Percentiles rank a stretch among this genome's conserved stretches.
phyloP scores from a whole-genome alignment of 345 rosid genomes.

The Microthlaspi erraticum region DNA sequence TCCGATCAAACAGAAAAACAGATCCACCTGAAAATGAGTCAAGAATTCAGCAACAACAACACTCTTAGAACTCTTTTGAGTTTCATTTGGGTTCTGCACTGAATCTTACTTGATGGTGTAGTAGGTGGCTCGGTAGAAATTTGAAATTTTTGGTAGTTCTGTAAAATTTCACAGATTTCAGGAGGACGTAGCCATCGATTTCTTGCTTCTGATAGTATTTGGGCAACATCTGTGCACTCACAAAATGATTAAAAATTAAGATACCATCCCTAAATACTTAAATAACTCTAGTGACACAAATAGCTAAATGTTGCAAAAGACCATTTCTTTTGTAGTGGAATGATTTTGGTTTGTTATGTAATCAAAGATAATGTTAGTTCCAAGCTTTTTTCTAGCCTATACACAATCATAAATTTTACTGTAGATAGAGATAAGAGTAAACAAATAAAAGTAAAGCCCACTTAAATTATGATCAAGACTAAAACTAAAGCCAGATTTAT shows the following conservation, averaged over 20 bases:
- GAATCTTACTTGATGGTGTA: conserved; percentile 67
- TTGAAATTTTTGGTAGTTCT: conserved; percentile 57
- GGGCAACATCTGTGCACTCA: conserved; percentile 66
- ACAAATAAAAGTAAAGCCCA: conserved; percentile 11
- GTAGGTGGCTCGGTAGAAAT: conserved; percentile 82
- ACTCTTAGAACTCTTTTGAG: background rate
- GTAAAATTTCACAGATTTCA: conserved; percentile 91
- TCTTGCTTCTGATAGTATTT: conserved; percentile 81
- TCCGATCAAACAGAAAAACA: conserved; percentile 83
- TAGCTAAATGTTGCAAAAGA: background rate
- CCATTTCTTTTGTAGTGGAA: background rate
- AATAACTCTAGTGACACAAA: too few species aligned
- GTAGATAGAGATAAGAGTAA: conserved; percentile 1
- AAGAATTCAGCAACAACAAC: conserved; percentile 8
- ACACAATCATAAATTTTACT: background rate
- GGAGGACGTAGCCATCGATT: conserved; percentile 94
- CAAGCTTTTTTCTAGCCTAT: background rate
- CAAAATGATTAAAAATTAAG: too few species aligned
- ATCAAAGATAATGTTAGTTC: background rate
- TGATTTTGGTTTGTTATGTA: conserved; percentile 3
- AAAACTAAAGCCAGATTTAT: conserved; percentile 30
- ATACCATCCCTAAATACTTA: too few species aligned
- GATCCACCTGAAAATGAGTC: conserved; percentile 76
- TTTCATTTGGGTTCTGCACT: conserved; percentile 1
- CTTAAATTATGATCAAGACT: conserved; percentile 29